These are phyloP conservation scores for Ganoderma multipileum DNA, from an alignment of 1,284 basidiomycete species.

Conservation along the genomic window DNA sequence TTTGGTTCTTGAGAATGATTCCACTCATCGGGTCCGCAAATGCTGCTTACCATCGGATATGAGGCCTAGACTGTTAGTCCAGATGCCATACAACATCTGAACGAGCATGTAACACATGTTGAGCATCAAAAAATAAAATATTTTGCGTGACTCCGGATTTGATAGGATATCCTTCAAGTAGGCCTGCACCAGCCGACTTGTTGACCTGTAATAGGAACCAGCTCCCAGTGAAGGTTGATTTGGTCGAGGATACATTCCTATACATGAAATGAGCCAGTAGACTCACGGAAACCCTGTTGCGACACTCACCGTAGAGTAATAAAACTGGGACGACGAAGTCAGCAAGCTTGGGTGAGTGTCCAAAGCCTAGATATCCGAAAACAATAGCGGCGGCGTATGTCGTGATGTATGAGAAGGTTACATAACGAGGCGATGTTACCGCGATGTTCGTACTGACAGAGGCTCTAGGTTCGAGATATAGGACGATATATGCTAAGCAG, in stretches of 20 bases:
- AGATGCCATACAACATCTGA: slow-evolving; percentile 95
- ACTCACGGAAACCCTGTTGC: background rate
- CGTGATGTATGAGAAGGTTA: slow-evolving; percentile 59
- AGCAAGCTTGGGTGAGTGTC: slow-evolving; percentile 24
- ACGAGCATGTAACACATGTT: slow-evolving; percentile 97
- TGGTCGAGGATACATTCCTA: slow-evolving; percentile 61
- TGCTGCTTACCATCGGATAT: slow-evolving; percentile 89
- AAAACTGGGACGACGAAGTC: slow-evolving; percentile 40
- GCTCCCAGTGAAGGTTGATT: slow-evolving; percentile 46
- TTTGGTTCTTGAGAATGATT: background rate
- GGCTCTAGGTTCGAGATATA: slow-evolving; percentile 65
- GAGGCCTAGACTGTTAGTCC: slow-evolving; percentile 96
- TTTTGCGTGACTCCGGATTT: slow-evolving; percentile 92
- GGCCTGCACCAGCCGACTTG: slow-evolving; percentile 65
- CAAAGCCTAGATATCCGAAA: slow-evolving; percentile 32
- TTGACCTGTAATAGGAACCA: slow-evolving; percentile 58
- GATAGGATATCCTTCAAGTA: slow-evolving; percentile 90
- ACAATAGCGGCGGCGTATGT: slow-evolving; percentile 49
- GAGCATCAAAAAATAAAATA: slow-evolving; percentile 96
- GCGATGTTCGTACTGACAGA: slow-evolving; percentile 53
- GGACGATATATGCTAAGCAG: slow-evolving; percentile 60
- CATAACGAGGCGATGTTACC: slow-evolving; percentile 57
- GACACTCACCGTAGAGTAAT: slow-evolving; percentile 63
- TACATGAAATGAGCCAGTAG: slow-evolving; percentile 35
- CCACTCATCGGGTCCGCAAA: background rate